A percentile compares a stretch with the other conserved stretches of the same genome.
phyloP scores from a whole-genome alignment of 1,139 yeast genomes.

The Yamadazyma mexicana region DNA sequence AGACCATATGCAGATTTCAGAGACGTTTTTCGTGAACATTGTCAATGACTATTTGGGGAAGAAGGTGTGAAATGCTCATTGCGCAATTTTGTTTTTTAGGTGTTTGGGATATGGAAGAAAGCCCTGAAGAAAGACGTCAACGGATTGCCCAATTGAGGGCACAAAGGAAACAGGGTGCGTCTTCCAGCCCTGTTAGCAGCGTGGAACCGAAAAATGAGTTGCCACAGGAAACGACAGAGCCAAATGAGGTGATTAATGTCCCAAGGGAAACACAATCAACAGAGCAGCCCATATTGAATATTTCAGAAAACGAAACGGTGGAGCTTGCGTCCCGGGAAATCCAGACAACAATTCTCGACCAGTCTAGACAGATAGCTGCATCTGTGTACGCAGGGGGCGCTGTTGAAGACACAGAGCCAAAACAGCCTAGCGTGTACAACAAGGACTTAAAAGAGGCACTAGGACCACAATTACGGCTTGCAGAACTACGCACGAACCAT shows the following conservation, averaged over 20 bases:
- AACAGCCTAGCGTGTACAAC: conserved; percentile 7
- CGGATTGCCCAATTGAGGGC: conserved; percentile 4
- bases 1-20: conserved; percentile 66
- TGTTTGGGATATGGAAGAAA: conserved; percentile 5
- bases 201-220: background rate
- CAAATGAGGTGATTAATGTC: too few relatives aligned
- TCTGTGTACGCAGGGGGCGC: conserved; percentile 3
- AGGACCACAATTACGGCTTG: conserved; percentile 25
- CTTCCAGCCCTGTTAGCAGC: background rate
- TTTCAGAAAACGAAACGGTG: conserved; percentile 24
- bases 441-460: conserved; percentile 35
- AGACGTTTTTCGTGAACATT: conserved; percentile 42
- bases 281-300: conserved; percentile 3
- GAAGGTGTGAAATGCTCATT: background rate
- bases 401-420: background rate
- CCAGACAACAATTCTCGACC: conserved; percentile 22
- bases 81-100: background rate
- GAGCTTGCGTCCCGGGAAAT: conserved; percentile 27
- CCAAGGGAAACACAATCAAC: too few relatives aligned
- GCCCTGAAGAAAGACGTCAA: conserved; percentile 5
- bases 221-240: background rate
- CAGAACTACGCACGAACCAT: conserved; percentile 28
- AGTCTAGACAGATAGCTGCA: conserved; percentile 18
- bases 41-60: conserved; percentile 34
- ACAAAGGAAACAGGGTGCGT: background rate